Base-by-base conservation (phyloP, 2,329 filamentous ascomycete genomes). In the Colletotrichum lini region DNA sequence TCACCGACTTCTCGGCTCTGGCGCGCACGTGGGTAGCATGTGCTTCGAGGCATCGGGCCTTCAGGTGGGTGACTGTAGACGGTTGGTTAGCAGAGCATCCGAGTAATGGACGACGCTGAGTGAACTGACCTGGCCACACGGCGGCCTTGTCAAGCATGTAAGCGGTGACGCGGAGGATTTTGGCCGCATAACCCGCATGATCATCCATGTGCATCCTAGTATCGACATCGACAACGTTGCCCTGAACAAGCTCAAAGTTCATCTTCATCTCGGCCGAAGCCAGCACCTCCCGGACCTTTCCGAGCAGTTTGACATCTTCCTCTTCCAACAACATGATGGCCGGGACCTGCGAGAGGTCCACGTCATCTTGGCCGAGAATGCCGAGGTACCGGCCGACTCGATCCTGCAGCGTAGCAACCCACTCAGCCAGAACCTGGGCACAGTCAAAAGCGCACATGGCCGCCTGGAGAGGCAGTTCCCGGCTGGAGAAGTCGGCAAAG, bases 361-460 rank as follows among this genome's bases (percentile, higher is more conserved):
- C 89, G 0, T 93, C 88, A 73, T 97, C 93, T 70, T 93, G 92
- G 15, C 96, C 96, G 2, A 98, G 87, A 7, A 98, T 90, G 5
- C 96, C 96, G 7, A 98, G 82, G 77, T 96, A 97, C 5, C 91
- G 91, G 0, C 96, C 96, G n/a, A 98, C 93, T 10, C 96, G 92
- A 78, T 98, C 95, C 80, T 99, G 96, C 4, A 98, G 90, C 1
- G 95, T 96, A 6, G 94, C 93, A 50, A 96, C 89, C 96, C 96
- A 99, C 81, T 98, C 96, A 0, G 94, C 94, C 42, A 99, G 88
- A 1, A 98, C 94, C 78, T 98, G 95, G 2, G 94, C 93, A 78
- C 96, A 98, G 78, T 98, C 96, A 77, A 98, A 97, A 6, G 93
- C 92, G 80, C 96, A 98, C 86, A 98, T 91, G 1, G 95, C 94